Base-by-base conservation (phyloP, 2,329 filamentous ascomycete species). In the Diaporthe sp. region DNA sequence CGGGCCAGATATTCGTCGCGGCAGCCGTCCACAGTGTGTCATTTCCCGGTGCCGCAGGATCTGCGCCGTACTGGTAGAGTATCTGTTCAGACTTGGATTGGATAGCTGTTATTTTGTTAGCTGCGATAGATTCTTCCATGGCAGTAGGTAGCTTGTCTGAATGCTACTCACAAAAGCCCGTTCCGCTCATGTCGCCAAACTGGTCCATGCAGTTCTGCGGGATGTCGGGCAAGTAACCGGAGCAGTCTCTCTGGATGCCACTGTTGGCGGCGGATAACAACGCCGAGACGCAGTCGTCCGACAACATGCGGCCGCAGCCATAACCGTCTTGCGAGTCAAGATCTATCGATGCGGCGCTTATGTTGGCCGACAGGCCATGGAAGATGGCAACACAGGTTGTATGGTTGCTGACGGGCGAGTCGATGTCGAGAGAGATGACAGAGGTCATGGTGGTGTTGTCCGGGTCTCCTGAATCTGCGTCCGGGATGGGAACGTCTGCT, bases 371-470 rank as follows among this genome's bases (percentile, higher is more conserved):
- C 9, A 72, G 39, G 3, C 39, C 53, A 3, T 34, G n/a, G n/a
- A 4, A 72, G 3, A 72, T 25, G 25, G 13, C 4, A 17, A 72
- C 10, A 5, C 69, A 72, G 9, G 15, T 12, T 6, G 19, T 72
- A 19, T n/a, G 53, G 69, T 59, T 59, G 19, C 7, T 2, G 22
- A 6, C 8, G 9, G 19, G 4, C 42, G 28, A 15, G 3, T 34
- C 39, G 2, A 34, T 31, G 2, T 19, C 69, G 25, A 72, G 69
- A 22, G 69, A 72, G 12, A 72, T 44, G 34, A 59, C 53, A 22
- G 69, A 49, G 28, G 69, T 22, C 31, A 51, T 49, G 22, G 69
- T 51, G 57, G 34, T 44, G 44, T 61, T 39, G 57, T 46, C 37
- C 37, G 37, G 37, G 37, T 39, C 31, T 19, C 12, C 34, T 22